Evolutionary conservation across 2,329 filamentous ascomycete genomes (phyloP), one percentile per base, ranked within the genome.

Genomic region (Fusarium sacchari): DNA sequence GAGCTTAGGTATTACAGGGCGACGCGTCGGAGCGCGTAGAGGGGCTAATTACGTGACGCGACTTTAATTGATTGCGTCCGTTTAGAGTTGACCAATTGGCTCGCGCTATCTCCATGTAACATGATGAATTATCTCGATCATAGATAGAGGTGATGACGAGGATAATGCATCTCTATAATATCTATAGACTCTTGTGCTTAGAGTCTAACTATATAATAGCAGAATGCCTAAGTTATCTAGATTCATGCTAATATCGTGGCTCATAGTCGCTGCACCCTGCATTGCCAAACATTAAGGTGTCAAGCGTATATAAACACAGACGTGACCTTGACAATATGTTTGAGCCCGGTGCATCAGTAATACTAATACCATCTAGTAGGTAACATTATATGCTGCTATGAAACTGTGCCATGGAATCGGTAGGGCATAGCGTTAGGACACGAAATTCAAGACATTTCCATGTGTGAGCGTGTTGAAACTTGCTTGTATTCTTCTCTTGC

Each of bases 51-150:
- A 67, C 74, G 69, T 65, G 74, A 79, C 81, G 72, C 79, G 80
- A 77, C 75, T 81, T 83, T 81, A 82, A 84, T 83, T 83, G 82
- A 82, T 76, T 83, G 81, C 81, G 81, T 79, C 26, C 20, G n/a
- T n/a, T n/a, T n/a, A 24, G 22, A 22, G 53, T 34, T 26, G 43
- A 30, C 59, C 24, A 55, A 62, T 50, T 28, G n/a, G 34, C 43
- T 52, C 28, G 20, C 34, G 18, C n/a, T 50, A 26, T 39, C 15
- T 39, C 15, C 13, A 15, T 32, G 2, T 24, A 59, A 2, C 15
- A 36, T 58, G 20, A 49, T 50, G 20, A 37, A 30, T 8, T 58
- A 58, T 49, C 20, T 28, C 20, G 40, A 58, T 28, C 7, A 30
- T 22, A 49, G 55, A 28, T n/a, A 49, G n/a, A 22, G 34, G 36